Evolutionary conservation across 176 grass and related monocot species (phyloP), one percentile per base, ranked within the genome.

Genomic region (Carex scoparia): DNA sequence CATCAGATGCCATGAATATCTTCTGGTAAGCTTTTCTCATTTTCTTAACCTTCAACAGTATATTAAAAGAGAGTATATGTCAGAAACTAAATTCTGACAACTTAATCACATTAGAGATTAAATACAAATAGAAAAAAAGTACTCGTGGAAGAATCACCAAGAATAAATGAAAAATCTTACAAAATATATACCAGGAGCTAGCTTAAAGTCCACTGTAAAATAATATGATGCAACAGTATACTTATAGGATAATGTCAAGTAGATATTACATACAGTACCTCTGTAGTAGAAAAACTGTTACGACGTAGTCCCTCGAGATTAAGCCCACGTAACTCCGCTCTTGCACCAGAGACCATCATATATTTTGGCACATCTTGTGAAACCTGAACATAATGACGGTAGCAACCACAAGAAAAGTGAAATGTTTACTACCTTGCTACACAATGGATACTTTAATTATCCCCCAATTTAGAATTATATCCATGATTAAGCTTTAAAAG

Each of bases 341-440:
- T 93, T 83, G 91, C 88, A 80, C 93, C 89, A 54, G 91, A 88
- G 82, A 92, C 88, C 93, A 95, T 95, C 55, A 84, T 93, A 84
- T 95, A 98, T 73, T 89, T 95, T 86, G 95, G 95, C 73, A 95
- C 91, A 86, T 98, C 95, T 89, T 95, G 95, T 73, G 89, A 32
- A 87, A 98, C 86, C 95, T 98, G 80, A 62, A 87, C 84, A 68
- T 14, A 53, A 89, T 67, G 44, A 19, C 70, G 37, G 49, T 10
- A 16, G 31, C 30, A 84, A 1, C 16, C 18, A 83, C 62, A 75
- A 10, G 18, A 61, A 13, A 27, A 38, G 40, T 2, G 23, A 23
- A 23, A 23, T 23, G 23, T 23, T 23, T 23, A 23, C 23, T 23
- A 23, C 23, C 23, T 23, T 23, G 23, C 23, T 23, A 23, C 23